Percentiles rank a stretch among this genome's conserved stretches.
These are phyloP conservation scores for Colletotrichum magnum DNA, from an alignment of 2,329 filamentous ascomycete species.

Conservation along the genomic window DNA sequence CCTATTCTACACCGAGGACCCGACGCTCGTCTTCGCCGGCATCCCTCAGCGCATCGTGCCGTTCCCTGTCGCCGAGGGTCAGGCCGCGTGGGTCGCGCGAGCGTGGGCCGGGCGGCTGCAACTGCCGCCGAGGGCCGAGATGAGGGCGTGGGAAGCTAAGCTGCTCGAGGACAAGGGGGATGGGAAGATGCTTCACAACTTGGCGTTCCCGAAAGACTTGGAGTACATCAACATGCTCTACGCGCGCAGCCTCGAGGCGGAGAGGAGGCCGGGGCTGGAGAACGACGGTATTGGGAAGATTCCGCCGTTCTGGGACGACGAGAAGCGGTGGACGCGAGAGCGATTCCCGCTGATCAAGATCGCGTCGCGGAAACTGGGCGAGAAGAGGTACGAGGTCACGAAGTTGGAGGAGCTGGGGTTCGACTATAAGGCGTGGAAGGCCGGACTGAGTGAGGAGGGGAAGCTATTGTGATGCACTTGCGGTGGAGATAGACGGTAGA, in stretches of 20 bases:
- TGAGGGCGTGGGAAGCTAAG: conserved; percentile 72
- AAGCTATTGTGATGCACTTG: conserved; percentile 2
- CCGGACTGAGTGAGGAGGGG: conserved; percentile 22
- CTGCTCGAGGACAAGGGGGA: conserved; percentile 65
- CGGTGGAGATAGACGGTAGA: neutral
- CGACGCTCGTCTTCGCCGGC: conserved; percentile 76
- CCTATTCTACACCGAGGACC: conserved; percentile 74
- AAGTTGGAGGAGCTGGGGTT: conserved; percentile 65
- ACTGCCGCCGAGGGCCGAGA: conserved; percentile 67
- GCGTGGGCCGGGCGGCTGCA: conserved; percentile 74
- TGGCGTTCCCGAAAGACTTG: conserved; percentile 67
- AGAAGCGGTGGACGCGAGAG: conserved; percentile 57
- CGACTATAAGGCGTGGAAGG: conserved; percentile 51
- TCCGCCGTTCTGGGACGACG: conserved; percentile 56
- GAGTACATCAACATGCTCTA: conserved; percentile 73
- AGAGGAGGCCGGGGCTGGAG: conserved; percentile 46
- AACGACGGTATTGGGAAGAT: conserved; percentile 54
- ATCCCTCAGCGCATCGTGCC: conserved; percentile 79
- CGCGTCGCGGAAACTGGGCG: conserved; percentile 53
- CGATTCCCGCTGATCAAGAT: conserved; percentile 58
- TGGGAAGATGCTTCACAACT: conserved; percentile 55
- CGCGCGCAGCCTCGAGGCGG: conserved; percentile 60
- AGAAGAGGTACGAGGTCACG: conserved; percentile 50
- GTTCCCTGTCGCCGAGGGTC: conserved; percentile 79
- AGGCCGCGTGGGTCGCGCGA: conserved; percentile 76